Base-by-base conservation (phyloP, 768 basidiomycete species). In the Russula emetica region DNA sequence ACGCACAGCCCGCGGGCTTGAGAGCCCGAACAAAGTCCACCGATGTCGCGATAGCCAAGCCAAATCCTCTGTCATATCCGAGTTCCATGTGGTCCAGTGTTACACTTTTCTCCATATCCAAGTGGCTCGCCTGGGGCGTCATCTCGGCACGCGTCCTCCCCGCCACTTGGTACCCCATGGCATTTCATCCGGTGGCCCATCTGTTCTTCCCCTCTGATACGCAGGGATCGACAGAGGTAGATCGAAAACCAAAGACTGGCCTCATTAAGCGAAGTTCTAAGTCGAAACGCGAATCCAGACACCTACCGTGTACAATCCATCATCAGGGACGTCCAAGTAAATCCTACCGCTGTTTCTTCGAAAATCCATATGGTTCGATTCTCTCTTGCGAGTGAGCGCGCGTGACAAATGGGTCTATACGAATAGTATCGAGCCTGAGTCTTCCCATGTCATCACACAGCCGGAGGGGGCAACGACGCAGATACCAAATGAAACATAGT, bases 391-490 rank as follows among this genome's bases (percentile, higher is more conserved):
- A 45, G 28, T 32, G 52, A 44, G 52, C 52, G 54, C 42, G 52
- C 22, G 52, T 61, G 42, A 53, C 60, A 61, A 14, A 60, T 42
- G 51, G 60, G 13, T 20, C 28, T 53, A 60, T 44, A 42, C 2
- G 30, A 57, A 2, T 14, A 7, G n/a, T 6, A 13, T 18, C 32
- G 28, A 42, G 16, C 20, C 9, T 16, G n/a, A 13, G 18, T 6
- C 53, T 30, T 42, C 30, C 44, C 56, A 8, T 45, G 42, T 45
- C 44, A 57, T 47, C 42, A 20, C 28, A 3, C 44, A 32, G 45
- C 40, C 10, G 32, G 18, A 42, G 24, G 20, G 9, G 20, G 9
- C 10, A 42, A 28, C 16, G 38, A 42, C n/a, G 38, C 55, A 13
- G 40, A 20, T 30, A 5, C 42, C 32, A 53, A 34, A 20, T 30